Evolutionary conservation across 345 rosid species (phyloP).

Genomic region (Cardamine resedifolia): DNA sequence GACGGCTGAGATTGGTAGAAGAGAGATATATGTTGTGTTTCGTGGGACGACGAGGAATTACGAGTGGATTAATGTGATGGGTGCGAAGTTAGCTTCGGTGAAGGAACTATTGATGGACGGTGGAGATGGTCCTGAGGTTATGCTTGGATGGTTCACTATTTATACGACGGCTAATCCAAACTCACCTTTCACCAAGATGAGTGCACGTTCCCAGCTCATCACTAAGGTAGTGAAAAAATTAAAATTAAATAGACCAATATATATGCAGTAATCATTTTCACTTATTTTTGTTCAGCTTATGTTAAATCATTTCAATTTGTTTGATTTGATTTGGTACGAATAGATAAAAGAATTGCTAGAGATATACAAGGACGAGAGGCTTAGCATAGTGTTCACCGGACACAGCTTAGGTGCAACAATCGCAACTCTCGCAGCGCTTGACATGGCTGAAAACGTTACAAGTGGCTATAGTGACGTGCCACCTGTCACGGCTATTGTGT

Average conservation of each 20-base stretch:
- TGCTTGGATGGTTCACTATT: conserved; percentile 81
- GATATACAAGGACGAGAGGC: conserved; percentile 52
- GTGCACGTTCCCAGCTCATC: conserved; percentile 57
- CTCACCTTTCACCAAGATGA: conserved; percentile 60
- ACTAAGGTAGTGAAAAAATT: conserved; percentile 28
- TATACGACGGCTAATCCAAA: conserved; percentile 58
- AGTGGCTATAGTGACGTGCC: conserved; percentile 41
- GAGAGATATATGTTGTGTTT: conserved; percentile 69
- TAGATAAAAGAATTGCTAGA: conserved; percentile 50
- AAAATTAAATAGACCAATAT: background rate
- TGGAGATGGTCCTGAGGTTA: conserved; percentile 54
- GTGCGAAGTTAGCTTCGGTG: conserved; percentile 54
- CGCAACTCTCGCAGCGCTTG: conserved; percentile 61
- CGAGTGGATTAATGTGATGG: conserved; percentile 73
- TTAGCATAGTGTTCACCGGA: conserved; percentile 62
- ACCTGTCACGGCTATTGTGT: conserved; percentile 67
- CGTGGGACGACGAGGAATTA: conserved; percentile 83
- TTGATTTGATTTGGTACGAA: conserved; percentile 2
- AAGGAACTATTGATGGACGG: conserved; percentile 27
- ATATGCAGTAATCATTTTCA: too few species aligned
- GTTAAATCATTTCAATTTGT: background rate
- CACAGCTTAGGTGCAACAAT: conserved; percentile 82
- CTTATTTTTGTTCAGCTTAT: background rate
- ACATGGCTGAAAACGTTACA: conserved; percentile 60
- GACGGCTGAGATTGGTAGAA: conserved; percentile 53